Conservation (phyloP, 1,284 basidiomycete species). For the Cryptococcus floricola region DNA sequence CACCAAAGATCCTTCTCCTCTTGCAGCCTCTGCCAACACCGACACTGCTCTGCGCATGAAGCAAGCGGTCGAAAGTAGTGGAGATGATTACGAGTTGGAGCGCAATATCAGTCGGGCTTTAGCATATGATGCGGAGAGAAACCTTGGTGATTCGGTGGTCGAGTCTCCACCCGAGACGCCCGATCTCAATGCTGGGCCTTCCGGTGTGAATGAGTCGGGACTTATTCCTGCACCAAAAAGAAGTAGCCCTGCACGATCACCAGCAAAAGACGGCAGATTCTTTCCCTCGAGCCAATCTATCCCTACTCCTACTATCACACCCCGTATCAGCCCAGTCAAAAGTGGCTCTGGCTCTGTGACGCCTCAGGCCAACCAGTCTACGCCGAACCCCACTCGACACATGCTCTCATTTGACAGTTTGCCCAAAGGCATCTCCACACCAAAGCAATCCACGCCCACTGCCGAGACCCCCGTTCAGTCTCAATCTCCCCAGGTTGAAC, state of each 20-base stretch:
- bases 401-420: constrained; percentile 1
- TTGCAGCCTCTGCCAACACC: background rate
- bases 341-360: background rate
- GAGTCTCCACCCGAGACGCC: constrained; percentile 13
- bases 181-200: background rate
- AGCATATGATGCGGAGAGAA: background rate
- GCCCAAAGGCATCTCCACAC: background rate
- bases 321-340: background rate
- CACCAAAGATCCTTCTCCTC: constrained; percentile 22
- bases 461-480: background rate
- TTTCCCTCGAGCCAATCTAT: background rate
- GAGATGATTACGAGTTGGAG: background rate
- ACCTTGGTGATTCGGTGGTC: background rate
- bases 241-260: background rate
- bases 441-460: no score
- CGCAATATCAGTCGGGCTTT: background rate
- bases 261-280: background rate
- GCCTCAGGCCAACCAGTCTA: background rate
- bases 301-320: background rate
- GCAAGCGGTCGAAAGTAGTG: background rate
- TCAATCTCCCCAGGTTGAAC: background rate
- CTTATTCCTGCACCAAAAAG: constrained; percentile 12
- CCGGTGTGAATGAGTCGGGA: background rate
- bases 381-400: background rate
- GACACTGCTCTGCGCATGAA: background rate